Conservation (phyloP, 345 rosid genomes). For the Ceriops zippeliana region DNA sequence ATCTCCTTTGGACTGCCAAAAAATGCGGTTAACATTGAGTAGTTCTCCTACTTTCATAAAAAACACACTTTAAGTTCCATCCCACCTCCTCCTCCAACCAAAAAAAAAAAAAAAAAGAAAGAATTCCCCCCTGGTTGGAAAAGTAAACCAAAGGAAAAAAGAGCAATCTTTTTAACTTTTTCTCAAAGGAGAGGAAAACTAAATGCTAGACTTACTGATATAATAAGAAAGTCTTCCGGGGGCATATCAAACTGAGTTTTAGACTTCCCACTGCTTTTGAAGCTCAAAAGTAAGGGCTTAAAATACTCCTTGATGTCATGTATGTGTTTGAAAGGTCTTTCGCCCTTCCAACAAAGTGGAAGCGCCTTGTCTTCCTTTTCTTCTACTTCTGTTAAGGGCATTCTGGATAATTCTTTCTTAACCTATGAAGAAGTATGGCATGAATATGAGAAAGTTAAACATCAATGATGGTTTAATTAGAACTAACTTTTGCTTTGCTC, state of each 20-base stretch:
- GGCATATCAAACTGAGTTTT: constrained; percentile 53
- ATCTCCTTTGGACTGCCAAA: constrained; percentile 64
- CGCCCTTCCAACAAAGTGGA: constrained; percentile 89
- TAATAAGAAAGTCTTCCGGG: constrained; percentile 73
- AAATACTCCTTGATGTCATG: constrained; percentile 72
- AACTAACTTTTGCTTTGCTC: not conserved
- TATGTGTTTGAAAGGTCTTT: constrained; percentile 59
- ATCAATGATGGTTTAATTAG: not conserved
- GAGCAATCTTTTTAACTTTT: no score
- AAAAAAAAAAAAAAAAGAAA: no score
- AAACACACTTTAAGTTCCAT: no score
- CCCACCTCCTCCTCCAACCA: no score
- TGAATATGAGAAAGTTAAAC: not conserved
- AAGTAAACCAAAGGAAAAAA: not conserved
- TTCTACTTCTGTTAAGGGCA: constrained; percentile 63
- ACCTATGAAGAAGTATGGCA: constrained; percentile 35
- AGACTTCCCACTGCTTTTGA: constrained; percentile 44
- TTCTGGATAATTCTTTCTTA: constrained; percentile 45
- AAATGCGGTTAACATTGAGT: not conserved
- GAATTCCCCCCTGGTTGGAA: not conserved
- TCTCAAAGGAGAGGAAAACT: not conserved
- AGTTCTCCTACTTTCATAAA: no score
- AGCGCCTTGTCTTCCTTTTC: constrained; percentile 62
- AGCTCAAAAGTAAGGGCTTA: constrained; percentile 60
- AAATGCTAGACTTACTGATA: constrained; percentile 51